Evolutionary conservation across 2,329 filamentous ascomycete genomes (phyloP).

Genomic region (Aspergillus latus): DNA sequence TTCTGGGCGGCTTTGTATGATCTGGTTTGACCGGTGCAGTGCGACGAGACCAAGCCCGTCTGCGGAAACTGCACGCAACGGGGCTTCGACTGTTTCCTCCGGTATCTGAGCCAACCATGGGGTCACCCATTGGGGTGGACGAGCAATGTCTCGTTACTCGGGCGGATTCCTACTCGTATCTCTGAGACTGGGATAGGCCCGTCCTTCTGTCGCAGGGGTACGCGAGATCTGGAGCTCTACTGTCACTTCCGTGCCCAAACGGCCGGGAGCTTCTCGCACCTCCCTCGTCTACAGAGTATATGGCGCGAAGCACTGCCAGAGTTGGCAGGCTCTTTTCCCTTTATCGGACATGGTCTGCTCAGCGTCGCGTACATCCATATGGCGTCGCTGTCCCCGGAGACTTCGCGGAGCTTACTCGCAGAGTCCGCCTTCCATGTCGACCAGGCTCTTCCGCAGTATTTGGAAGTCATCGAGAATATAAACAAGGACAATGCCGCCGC

Average conservation of each 20-base stretch:
- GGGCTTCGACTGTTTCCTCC: not conserved
- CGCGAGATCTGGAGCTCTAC: conserved; percentile 9
- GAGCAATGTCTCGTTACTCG: not conserved
- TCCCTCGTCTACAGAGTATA: not conserved
- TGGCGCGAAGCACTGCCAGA: conserved; percentile 1
- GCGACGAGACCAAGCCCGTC: conserved; percentile 8
- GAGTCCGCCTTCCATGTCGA: conserved; percentile 6
- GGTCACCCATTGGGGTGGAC: not conserved
- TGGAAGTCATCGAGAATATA: not conserved
- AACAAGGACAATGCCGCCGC: not conserved
- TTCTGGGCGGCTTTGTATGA: not conserved
- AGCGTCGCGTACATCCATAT: conserved; percentile 8
- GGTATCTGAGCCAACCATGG: not conserved
- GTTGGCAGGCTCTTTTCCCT: not conserved
- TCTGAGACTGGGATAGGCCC: not conserved
- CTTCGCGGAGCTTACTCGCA: not conserved
- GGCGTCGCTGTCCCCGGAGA: not conserved
- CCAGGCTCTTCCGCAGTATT: conserved; percentile 4
- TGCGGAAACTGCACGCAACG: conserved; percentile 6
- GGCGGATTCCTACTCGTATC: not conserved
- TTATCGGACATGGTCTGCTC: conserved; percentile 3
- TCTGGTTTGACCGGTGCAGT: not conserved
- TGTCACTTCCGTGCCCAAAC: conserved; percentile 3
- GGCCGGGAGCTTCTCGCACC: not conserved
- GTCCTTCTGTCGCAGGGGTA: conserved; percentile 3